phyloP scores from a whole-genome alignment of 2,329 filamentous ascomycete genomes.

The Colletotrichum nymphaeae region DNA sequence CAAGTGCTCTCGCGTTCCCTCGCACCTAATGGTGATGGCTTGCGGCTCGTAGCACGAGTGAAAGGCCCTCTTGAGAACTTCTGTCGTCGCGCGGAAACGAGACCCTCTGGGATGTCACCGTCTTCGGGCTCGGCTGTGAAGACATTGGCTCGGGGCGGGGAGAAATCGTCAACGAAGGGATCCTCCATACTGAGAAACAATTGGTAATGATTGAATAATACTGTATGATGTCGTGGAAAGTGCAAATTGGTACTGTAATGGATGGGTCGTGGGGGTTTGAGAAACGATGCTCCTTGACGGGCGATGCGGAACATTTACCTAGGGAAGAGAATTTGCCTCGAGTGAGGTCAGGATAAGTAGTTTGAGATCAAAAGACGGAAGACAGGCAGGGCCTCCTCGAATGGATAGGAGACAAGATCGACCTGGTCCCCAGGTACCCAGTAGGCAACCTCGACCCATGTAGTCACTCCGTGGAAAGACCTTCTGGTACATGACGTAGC shows the following conservation, averaged over 20 bases:
- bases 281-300: slow-evolving; percentile 10
- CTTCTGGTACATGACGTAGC: neutral
- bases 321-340: slow-evolving; percentile 29
- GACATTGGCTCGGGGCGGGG: slow-evolving; percentile 26
- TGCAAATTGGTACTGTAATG: slow-evolving; percentile 18
- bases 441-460: neutral
- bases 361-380: neutral
- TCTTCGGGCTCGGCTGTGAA: slow-evolving; percentile 23
- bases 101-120: slow-evolving; percentile 44
- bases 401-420: neutral
- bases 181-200: slow-evolving; percentile 38
- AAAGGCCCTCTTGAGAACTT: slow-evolving; percentile 39
- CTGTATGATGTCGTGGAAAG: slow-evolving; percentile 18
- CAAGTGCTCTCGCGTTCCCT: slow-evolving; percentile 42
- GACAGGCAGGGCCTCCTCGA: neutral
- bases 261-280: slow-evolving; percentile 6
- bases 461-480: slow-evolving; percentile 7
- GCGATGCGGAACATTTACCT: slow-evolving; percentile 20
- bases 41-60: neutral
- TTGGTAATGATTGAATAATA: slow-evolving; percentile 13
- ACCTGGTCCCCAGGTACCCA: neutral
- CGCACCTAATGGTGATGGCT: slow-evolving; percentile 9
- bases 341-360: slow-evolving; percentile 28
- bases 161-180: slow-evolving; percentile 29
- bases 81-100: slow-evolving; percentile 47